Conservation (phyloP, 2,329 filamentous ascomycete genomes). For the Microdochium paspali region DNA sequence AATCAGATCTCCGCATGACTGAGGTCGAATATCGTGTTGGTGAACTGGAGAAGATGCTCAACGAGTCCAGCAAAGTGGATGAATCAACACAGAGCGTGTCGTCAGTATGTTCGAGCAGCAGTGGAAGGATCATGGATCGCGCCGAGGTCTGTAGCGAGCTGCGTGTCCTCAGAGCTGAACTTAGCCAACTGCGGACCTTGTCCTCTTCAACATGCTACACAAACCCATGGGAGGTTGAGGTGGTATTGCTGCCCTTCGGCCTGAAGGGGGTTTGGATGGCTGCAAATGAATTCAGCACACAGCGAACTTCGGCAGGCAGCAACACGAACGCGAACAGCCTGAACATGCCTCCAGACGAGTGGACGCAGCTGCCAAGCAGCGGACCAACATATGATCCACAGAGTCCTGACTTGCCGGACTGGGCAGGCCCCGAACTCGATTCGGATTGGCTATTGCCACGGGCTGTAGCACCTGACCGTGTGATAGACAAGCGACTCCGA, state of each 20-base stretch:
- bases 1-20: conserved; percentile 55
- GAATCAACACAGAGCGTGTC: conserved; percentile 34
- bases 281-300: conserved; percentile 34
- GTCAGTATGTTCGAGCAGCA: conserved; percentile 34
- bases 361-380: conserved; percentile 45
- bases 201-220: conserved; percentile 49
- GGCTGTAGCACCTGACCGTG: conserved; percentile 53
- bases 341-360: conserved; percentile 31
- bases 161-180: conserved; percentile 37
- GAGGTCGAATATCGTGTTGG: conserved; percentile 59
- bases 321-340: conserved; percentile 14
- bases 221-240: conserved; percentile 65
- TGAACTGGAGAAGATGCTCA: conserved; percentile 45
- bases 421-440: conserved; percentile 32
- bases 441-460: conserved; percentile 58
- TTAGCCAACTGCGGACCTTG: conserved; percentile 42
- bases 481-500: conserved; percentile 60
- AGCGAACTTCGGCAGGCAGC: conserved; percentile 15
- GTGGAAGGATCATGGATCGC: conserved; percentile 27
- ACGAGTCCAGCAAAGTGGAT: conserved; percentile 35
- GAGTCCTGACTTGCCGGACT: conserved; percentile 37
- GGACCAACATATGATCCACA: conserved; percentile 33
- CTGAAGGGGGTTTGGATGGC: conserved; percentile 46
- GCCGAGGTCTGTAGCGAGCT: conserved; percentile 41
- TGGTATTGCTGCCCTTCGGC: conserved; percentile 65